phyloP scores from a whole-genome alignment of 768 basidiomycete species.

The Hydnomerulius pinastri region DNA sequence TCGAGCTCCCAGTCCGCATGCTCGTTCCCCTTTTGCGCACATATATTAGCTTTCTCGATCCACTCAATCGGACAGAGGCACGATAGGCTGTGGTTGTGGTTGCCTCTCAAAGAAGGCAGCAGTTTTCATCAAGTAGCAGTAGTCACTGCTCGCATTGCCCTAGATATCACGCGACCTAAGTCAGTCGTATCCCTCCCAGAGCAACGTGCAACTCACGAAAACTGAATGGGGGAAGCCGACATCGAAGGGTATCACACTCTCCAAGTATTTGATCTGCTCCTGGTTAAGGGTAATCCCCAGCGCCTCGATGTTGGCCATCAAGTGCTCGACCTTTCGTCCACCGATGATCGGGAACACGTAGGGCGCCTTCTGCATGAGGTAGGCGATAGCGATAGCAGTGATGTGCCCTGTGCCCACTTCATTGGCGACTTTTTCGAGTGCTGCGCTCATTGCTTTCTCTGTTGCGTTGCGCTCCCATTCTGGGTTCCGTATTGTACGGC shows the following conservation, averaged over 20 bases:
- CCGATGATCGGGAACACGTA: constrained; percentile 56
- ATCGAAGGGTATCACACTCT: constrained; percentile 45
- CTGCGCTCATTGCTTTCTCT: constrained; percentile 43
- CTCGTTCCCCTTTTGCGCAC: no score
- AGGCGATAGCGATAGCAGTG: constrained; percentile 46
- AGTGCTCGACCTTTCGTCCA: constrained; percentile 53
- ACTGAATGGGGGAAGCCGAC: constrained; percentile 55
- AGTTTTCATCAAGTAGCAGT: no score
- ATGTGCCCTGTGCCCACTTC: constrained; percentile 51
- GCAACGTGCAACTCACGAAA: no score
- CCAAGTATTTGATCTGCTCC: constrained; percentile 48
- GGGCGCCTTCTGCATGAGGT: constrained; percentile 54
- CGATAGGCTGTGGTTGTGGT: no score
- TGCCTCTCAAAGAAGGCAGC: no score
- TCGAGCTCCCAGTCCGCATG: no score
- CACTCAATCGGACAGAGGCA: no score
- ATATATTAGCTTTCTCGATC: no score
- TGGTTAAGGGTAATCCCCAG: constrained; percentile 46
- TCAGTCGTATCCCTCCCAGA: no score
- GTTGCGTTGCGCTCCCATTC: constrained; percentile 50
- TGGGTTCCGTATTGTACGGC: constrained; percentile 22
- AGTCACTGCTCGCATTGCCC: no score
- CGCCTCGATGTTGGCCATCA: constrained; percentile 51
- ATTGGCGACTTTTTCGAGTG: constrained; percentile 50
- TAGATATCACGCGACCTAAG: no score